These are phyloP conservation scores for Actinomortierella ambigua DNA, from an alignment of 371 early-diverging fungal species.

Conservation along the genomic window DNA sequence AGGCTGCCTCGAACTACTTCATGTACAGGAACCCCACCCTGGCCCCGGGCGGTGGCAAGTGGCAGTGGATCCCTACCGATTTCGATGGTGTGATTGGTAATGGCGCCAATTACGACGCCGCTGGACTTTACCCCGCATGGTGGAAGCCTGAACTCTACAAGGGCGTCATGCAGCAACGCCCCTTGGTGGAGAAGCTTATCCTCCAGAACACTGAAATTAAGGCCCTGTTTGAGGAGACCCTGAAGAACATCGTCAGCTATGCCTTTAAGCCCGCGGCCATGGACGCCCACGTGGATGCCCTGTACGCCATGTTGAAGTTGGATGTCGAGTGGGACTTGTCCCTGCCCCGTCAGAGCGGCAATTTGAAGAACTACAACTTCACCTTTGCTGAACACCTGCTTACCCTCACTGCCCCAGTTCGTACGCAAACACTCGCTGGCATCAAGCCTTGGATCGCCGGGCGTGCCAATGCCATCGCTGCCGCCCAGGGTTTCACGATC, in stretches of 20 bases:
- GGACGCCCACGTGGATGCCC: slow-evolving; percentile 51
- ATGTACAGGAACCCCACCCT: slow-evolving; percentile 39
- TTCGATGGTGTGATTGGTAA: slow-evolving; percentile 30
- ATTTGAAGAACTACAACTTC: slow-evolving; percentile 38
- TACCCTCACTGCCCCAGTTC: slow-evolving; percentile 18
- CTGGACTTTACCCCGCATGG: slow-evolving; percentile 18
- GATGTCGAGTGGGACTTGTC: slow-evolving; percentile 57
- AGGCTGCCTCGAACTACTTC: slow-evolving; percentile 33
- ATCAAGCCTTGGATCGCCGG: slow-evolving; percentile 19
- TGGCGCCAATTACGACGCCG: slow-evolving; percentile 11
- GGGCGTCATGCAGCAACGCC: slow-evolving; percentile 9
- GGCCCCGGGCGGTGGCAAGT: slow-evolving; percentile 18
- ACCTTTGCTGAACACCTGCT: slow-evolving; percentile 48
- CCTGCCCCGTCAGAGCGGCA: slow-evolving; percentile 49
- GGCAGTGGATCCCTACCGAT: slow-evolving; percentile 39
- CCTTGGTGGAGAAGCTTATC: slow-evolving; percentile 38
- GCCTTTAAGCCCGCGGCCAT: slow-evolving; percentile 61
- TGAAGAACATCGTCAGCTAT: slow-evolving; percentile 59
- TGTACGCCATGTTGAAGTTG: slow-evolving; percentile 51
- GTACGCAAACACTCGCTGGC: slow-evolving; percentile 28
- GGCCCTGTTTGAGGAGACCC: slow-evolving; percentile 51
- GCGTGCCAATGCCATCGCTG: slow-evolving; percentile 16
- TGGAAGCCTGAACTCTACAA: slow-evolving; percentile 14
- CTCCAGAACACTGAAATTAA: slow-evolving; percentile 29
- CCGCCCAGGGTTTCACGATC: slow-evolving; percentile 19